These are phyloP conservation scores for Phytopythium mirpurense DNA, from an alignment of 352 stramenopile genomes.

Conservation along the genomic window DNA sequence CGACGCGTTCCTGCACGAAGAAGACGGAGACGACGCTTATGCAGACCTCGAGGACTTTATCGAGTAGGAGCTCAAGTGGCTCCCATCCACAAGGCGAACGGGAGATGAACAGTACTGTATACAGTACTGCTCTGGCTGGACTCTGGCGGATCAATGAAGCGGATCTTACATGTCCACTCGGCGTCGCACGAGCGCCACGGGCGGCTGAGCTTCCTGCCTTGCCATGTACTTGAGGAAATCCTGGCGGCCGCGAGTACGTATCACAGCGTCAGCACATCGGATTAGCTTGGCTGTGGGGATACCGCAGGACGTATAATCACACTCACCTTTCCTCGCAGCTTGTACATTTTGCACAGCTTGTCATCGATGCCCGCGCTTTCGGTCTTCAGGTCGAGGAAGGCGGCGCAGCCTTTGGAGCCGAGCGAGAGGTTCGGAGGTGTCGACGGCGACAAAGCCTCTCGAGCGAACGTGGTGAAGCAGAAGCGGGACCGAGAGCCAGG, in stretches of 20 bases:
- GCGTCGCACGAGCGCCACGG: slow-evolving; percentile 26
- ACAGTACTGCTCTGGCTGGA: not conserved
- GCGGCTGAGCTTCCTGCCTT: slow-evolving; percentile 20
- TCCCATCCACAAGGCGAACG: not conserved
- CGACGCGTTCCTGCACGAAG: slow-evolving; percentile 69
- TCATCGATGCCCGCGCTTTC: slow-evolving; percentile 24
- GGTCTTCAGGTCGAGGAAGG: slow-evolving; percentile 28
- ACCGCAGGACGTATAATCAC: too few species aligned
- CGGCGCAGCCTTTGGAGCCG: slow-evolving; percentile 10
- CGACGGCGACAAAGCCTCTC: slow-evolving; percentile 13
- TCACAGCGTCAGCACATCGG: not conserved
- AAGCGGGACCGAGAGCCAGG: slow-evolving; percentile 18
- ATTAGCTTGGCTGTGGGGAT: too few species aligned
- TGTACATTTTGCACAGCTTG: slow-evolving; percentile 32
- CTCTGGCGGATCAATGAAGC: not conserved
- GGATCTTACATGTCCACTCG: slow-evolving; percentile 28
- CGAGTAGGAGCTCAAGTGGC: slow-evolving; percentile 21
- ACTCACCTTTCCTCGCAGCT: slow-evolving; percentile 38
- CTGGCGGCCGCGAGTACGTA: slow-evolving; percentile 3
- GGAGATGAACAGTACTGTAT: not conserved
- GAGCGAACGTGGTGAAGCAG: slow-evolving; percentile 28
- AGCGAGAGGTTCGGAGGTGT: slow-evolving; percentile 1
- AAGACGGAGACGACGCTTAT: slow-evolving; percentile 62
- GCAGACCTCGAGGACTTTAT: slow-evolving; percentile 79
- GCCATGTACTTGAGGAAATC: slow-evolving; percentile 41